Evolutionary conservation across 2,329 filamentous ascomycete genomes (phyloP), one percentile per base, ranked within the genome.

Genomic region (Rutstroemia sp.): DNA sequence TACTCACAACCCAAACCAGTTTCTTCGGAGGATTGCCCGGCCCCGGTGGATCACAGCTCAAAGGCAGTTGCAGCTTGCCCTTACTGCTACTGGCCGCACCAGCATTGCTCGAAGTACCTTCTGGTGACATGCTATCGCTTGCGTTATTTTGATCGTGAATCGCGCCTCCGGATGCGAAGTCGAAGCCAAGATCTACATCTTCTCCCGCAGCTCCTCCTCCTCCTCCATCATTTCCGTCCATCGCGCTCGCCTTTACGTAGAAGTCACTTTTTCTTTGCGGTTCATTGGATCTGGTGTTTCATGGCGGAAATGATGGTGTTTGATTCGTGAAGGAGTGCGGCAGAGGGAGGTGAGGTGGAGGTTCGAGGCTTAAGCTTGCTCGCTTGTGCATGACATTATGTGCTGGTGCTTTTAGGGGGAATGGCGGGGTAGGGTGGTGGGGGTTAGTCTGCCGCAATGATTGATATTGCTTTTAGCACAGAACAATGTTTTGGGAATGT

Each of bases 1-100:
- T 42, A 76, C 83, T 69, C 77, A 94, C 89, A 69, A 97, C 83
- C 92, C 92, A 97, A 74, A 92, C 86, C 60, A 91, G 81, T 69
- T 87, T 87, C 69, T 85, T 87, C 2, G 82, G 77, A 10, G 87
- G 84, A 57, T 86, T 85, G 48, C 80, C 79, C 10, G 84, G 79
- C 17, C 83, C 81, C 0, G 92, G 91, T 25, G 92, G 92, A 64
- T 95, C 89, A 70, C 91, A 96, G 63, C 89, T 95, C 37, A 86
- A 76, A 1, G 92, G 92, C 3, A 97, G 81, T 64, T 85, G 76
- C 34, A 83, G 73, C 63, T 73, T 78, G 45, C 66, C 69, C 68
- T 68, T 71, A 10, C 60, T 65, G 48, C 56, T 63, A 30, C 54
- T 57, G 9, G 44, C 60, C 16, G 39, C 34, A 2, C 45, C 53